Evolutionary conservation across 2,329 filamentous ascomycete genomes (phyloP), one percentile per base, ranked within the genome.

Genomic region (Lithohypha guttulata): DNA sequence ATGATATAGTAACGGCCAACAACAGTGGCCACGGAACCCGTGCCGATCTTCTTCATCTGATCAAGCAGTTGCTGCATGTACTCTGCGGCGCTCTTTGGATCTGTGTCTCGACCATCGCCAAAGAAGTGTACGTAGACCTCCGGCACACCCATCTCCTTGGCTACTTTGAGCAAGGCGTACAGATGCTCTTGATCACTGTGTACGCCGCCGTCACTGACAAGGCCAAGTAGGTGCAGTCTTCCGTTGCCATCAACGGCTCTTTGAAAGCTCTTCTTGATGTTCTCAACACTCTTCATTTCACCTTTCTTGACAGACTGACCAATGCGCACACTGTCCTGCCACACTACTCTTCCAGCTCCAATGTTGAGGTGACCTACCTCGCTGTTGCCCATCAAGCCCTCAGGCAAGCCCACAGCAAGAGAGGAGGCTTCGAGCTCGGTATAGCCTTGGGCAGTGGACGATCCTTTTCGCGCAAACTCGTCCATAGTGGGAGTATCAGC

Each of bases 61-160:
- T 82, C 77, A 44, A 95, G 64, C 23, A 98, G 73, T 59, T 87
- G 76, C 64, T 94, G 70, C 77, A 98, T 79, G 65, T 94, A 94
- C 34, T 73, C 82, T 32, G 77, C 79, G 41, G 83, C 82, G 44
- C 85, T 94, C 74, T 95, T 95, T 60, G 91, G 91, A 61, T 98
- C 91, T 50, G 89, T 96, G 59, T 98, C 91, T 61, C 91, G 84
- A 53, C 91, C 91, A 64, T 98, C 91, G 49, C 85, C 91, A 59
- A 98, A 96, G 76, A 96, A 96, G 74, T 98, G 91, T 58, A 98
- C 93, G 70, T 81, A 96, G 54, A 98, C 87, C 55, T 96, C 72
- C 52, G 87, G 84, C 22, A 98, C 76, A 33, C 76, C 77, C 56
- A 84, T 78, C 54, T 84, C 79, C 73, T 95, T 95, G 57, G 91